Evolutionary conservation across 371 early-diverging fungal species (phyloP), one percentile per base, ranked within the genome.

Genomic region (Blakeslea trispora): DNA sequence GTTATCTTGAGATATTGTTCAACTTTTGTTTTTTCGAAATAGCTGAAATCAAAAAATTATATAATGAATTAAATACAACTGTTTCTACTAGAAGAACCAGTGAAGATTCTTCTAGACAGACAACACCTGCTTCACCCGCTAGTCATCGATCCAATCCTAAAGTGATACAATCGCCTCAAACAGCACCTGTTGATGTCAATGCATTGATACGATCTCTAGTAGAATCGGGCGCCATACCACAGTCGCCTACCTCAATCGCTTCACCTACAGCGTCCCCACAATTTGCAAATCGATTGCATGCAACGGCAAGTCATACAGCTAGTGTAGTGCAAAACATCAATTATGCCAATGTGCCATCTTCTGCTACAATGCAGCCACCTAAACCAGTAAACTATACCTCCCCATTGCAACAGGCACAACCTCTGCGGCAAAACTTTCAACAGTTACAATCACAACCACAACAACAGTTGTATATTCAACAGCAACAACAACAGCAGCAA

Each of bases 1-100:
- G n/a, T n/a, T n/a, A n/a, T n/a, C n/a, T n/a, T n/a, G n/a, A n/a
- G n/a, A n/a, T n/a, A n/a, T n/a, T n/a, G n/a, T n/a, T n/a, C n/a
- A n/a, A n/a, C n/a, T n/a, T n/a, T n/a, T n/a, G n/a, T n/a, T 41
- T 4, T 31, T 31, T 31, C 11, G 21, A 31, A 2, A 5, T 22
- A 47, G 42, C 10, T 2, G 19, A 42, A 18, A 55, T 64, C 35
- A 49, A 31, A 40, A 50, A 55, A 22, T 59, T 47, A 31, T 50
- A 58, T 32, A 23, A 55, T 17, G 62, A 61, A 22, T 37, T 64
- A 11, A 31, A 45, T 23, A 45, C 45, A 9, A 10, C 18, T 10
- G 34, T 44, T 10, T 31, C 52, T 21, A 53, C 45, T 19, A 35
- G 51, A 50, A 62, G 48, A 24, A 42, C 46, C 5, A 59, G 52